Conservation (phyloP, 2,329 filamentous ascomycete genomes). For the Fusarium haematococcum region DNA sequence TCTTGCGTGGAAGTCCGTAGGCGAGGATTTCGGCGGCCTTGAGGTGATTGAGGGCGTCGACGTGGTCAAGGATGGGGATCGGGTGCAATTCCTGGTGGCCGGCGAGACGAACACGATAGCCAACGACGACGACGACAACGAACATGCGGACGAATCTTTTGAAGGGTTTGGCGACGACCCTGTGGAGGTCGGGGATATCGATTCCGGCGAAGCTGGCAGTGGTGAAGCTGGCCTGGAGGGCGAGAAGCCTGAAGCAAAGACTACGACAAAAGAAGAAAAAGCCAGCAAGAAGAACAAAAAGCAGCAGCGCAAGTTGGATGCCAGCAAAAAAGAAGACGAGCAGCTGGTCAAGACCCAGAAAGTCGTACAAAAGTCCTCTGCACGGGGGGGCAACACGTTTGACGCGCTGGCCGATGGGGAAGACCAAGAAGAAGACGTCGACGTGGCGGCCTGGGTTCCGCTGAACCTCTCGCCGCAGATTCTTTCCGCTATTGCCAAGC, state of each 20-base stretch:
- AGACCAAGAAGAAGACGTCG: constrained; percentile 66
- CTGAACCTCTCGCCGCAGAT: constrained; percentile 79
- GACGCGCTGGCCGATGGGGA: constrained; percentile 66
- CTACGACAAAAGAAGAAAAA: constrained; percentile 46
- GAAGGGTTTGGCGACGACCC: constrained; percentile 70
- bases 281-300: constrained; percentile 34
- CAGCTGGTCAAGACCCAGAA: constrained; percentile 52
- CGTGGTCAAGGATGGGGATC: constrained; percentile 75
- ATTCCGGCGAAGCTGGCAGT: constrained; percentile 48
- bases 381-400: constrained; percentile 63
- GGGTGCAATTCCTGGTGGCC: constrained; percentile 66
- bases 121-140: constrained; percentile 18
- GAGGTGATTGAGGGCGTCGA: constrained; percentile 95
- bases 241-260: constrained; percentile 44
- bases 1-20: constrained; percentile 77
- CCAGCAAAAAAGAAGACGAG: constrained; percentile 44
- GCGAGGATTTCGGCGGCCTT: constrained; percentile 92
- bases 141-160: constrained; percentile 68
- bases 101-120: constrained; percentile 55
- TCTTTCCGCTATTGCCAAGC: constrained; percentile 78
- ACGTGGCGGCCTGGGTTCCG: constrained; percentile 82
- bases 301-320: constrained; percentile 50
- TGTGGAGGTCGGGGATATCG: constrained; percentile 49
- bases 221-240: constrained; percentile 47
- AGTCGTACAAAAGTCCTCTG: constrained; percentile 50